Evolutionary conservation across 441 rosid genomes (phyloP), one percentile per base, ranked within the genome.

Genomic region (Hypseocharis bilobata): DNA sequence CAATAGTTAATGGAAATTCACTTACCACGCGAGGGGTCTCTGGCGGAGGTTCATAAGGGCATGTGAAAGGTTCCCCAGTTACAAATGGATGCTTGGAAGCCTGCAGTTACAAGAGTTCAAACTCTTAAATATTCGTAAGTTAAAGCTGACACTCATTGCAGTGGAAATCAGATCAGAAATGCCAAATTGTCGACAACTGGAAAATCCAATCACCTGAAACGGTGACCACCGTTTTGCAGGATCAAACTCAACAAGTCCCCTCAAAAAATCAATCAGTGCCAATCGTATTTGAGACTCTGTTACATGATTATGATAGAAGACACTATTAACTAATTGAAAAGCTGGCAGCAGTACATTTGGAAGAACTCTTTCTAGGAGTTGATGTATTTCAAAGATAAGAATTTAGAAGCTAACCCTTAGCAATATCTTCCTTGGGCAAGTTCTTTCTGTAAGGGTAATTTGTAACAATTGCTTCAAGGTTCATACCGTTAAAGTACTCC

Each of bases 221-320:
- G 98, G 99, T 29, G 99, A 91, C 99, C 99, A 95, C 70, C 99
- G 87, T 82, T 92, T 92, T 52, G 83, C 92, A 62, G 99, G 99
- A 83, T 95, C 99, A 69, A 95, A 91, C 85, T 92, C 98, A 69
- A 95, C 89, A 70, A 95, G 92, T 76, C 99, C 99, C 78, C 88
- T 85, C 76, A 95, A 83, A 81, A 95, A 95, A 87, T 95, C 99
- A 78, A 95, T 72, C 79, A 95, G 80, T 72, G 99, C 96, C 67
- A 89, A 68, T 52, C 99, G 91, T 75, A 80, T 78, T 80, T 86
- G 92, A 76, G 85, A 81, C 78, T 95, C 99, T 95, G 89, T 63
- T 63, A 62, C 44, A 72, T 22, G 62, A 75, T 72, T 68, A 74
- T 22, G 17, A 64, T 4, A 42, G 6, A 70, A 32, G 36, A 30